Evolutionary conservation across 257 asterid species (phyloP), one percentile per base, ranked within the genome.

Genomic region (Paulownia fortunei): DNA sequence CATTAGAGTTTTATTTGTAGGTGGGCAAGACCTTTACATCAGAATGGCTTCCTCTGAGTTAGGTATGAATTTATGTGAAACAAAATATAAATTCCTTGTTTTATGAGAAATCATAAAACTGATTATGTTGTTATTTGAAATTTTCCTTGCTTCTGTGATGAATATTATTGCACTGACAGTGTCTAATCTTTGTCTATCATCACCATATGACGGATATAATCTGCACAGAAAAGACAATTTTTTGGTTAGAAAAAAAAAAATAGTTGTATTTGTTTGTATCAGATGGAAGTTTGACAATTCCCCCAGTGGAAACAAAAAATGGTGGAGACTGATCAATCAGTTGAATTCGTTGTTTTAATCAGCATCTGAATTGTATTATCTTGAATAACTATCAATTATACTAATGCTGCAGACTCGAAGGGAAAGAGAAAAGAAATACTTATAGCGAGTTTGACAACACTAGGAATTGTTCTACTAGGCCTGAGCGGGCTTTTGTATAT

Each of bases 1-100:
- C 79, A 74, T 86, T 15, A 86, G 84, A 77, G 66, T 63, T 26
- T 19, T 66, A 7, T 21, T 72, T 75, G 49, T 61, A 13, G 44
- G 56, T 24, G 86, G 82, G 7, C 81, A 83, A 8, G 76, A 78
- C 21, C 39, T 86, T 62, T 83, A 81, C 62, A 81, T 86, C 27
- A 74, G 87, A 52, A 55, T 86, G 75, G 78, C 86, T 21, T 55
- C 85, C 8, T 81, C 89, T 44, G 86, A 86, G 47, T 9, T 76
- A 36, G 79, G 86, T 85, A 72, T 23, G 16, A 26, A 23, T 65
- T 23, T 11, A 15, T 11, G 2, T 18, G 8, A 8, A 34, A 37
- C 30, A 66, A 5, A 23, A 21, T 56, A 37, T 3, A 6, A 6
- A 37, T 37, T 6, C 0, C 8, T 37, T 4, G 8, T 37, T 37